A percentile compares a stretch with the other conserved stretches of the same genome.
Evolutionary conservation across 2,329 filamentous ascomycete species (phyloP).

Genomic region (Sarocladiaceae sp.): DNA sequence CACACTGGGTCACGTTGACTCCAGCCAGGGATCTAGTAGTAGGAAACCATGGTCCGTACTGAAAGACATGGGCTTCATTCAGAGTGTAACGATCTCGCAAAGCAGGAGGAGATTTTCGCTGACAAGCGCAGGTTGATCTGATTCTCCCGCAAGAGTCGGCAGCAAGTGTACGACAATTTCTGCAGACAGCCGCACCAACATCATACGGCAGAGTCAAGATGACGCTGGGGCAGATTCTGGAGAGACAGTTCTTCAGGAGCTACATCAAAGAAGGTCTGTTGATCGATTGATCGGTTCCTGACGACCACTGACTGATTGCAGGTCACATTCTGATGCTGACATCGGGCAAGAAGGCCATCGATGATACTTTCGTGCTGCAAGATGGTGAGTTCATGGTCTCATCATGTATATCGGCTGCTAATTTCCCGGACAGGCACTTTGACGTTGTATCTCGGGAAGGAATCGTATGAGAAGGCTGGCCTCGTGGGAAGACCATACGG

Average conservation of each 20-base stretch:
- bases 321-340: conserved; percentile 81
- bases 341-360: conserved; percentile 61
- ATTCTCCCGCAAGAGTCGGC: conserved; percentile 64
- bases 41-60: conserved; percentile 72
- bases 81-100: too few species aligned
- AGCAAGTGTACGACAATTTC: too few species aligned
- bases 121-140: conserved; percentile 51
- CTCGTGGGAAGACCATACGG: conserved; percentile 65
- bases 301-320: conserved; percentile 31
- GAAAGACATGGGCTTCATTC: conserved; percentile 56
- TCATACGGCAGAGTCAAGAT: conserved; percentile 65
- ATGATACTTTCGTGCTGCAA: conserved; percentile 65
- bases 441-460: conserved; percentile 70
- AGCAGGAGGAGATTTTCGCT: too few species aligned
- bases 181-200: conserved; percentile 26
- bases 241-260: conserved; percentile 70
- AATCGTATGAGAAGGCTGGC: conserved; percentile 76
- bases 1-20: conserved; percentile 62
- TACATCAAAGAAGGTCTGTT: conserved; percentile 71
- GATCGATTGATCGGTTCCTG: not conserved
- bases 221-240: conserved; percentile 64
- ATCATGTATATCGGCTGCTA: not conserved
- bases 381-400: conserved; percentile 44
- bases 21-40: conserved; percentile 62
- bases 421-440: conserved; percentile 51